Conservation (phyloP, 345 rosid species). For the Cardiospermum halicacabum region DNA sequence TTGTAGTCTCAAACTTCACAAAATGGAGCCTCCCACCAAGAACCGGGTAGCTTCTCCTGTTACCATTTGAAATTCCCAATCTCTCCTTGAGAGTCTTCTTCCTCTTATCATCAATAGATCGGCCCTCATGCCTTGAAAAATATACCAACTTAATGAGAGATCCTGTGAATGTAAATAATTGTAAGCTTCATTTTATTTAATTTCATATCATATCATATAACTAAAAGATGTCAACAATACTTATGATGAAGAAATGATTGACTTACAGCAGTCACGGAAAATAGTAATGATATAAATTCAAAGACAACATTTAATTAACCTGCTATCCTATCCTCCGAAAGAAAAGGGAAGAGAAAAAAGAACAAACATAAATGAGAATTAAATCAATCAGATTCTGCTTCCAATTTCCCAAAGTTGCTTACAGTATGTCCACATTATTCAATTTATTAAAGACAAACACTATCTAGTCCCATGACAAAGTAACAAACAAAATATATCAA, state of each 20-base stretch:
- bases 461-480: neutral
- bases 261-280: neutral
- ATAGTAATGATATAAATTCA: neutral
- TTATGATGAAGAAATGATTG: neutral
- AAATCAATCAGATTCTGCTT: neutral
- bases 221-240: neutral
- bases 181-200: constrained; percentile 1
- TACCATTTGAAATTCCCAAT: constrained; percentile 67
- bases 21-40: constrained; percentile 98
- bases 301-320: neutral
- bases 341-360: neutral
- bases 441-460: neutral
- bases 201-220: neutral
- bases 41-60: constrained; percentile 84
- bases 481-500: neutral
- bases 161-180: constrained; percentile 43
- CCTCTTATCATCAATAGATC: constrained; percentile 52
- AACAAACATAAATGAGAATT: too few species aligned
- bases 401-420: neutral
- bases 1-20: constrained; percentile 89
- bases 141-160: constrained; percentile 93
- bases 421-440: neutral
- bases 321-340: neutral
- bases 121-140: constrained; percentile 95
- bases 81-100: constrained; percentile 74